Conservation (phyloP, 2,329 filamentous ascomycete genomes). For the Xylogone sp. region DNA sequence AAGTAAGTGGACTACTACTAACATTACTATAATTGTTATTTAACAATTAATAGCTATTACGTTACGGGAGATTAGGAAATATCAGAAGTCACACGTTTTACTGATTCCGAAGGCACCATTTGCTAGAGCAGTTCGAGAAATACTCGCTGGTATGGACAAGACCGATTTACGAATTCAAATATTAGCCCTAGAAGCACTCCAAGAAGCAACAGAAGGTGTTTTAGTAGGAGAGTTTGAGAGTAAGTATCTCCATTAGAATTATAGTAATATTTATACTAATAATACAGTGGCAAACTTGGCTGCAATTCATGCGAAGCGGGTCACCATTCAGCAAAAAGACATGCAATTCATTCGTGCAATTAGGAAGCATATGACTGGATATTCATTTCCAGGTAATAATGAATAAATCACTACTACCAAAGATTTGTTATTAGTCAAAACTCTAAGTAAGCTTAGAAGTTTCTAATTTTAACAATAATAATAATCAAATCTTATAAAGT, state of each 20-base stretch:
- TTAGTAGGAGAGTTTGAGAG: background rate
- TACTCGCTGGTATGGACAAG: background rate
- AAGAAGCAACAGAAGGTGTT: background rate
- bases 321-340: background rate
- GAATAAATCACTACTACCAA: no score
- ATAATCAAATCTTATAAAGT: no score
- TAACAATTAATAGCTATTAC: no score
- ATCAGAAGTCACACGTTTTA: no score
- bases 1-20: no score
- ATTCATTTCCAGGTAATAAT: background rate
- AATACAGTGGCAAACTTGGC: background rate
- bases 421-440: no score
- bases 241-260: background rate
- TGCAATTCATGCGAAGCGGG: background rate
- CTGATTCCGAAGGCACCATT: no score
- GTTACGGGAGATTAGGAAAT: no score
- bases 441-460: no score
- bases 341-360: background rate
- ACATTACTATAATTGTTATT: no score
- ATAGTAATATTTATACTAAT: background rate
- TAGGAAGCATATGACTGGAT: background rate
- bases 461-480: no score
- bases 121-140: no score
- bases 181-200: background rate
- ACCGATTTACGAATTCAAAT: background rate